Evolutionary conservation across 805 yeast species (phyloP).

Genomic region (Scheffersomyces lignosus): DNA sequence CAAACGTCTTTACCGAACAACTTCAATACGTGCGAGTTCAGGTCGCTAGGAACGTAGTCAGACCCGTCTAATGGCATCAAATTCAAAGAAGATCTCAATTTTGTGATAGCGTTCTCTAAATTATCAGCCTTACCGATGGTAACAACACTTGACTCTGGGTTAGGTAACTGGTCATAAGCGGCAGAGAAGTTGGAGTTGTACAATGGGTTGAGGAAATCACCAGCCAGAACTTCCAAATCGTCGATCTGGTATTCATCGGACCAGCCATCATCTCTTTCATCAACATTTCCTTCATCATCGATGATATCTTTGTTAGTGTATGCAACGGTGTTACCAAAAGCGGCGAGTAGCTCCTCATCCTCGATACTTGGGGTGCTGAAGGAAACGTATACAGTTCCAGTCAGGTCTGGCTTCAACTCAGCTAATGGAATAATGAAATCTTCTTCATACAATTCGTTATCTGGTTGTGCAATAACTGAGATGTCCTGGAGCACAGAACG

Average conservation of each 20-base stretch:
- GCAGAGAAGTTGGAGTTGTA: constrained; percentile 74
- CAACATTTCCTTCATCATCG: constrained; percentile 64
- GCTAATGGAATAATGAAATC: constrained; percentile 76
- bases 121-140: constrained; percentile 50
- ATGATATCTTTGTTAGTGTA: constrained; percentile 81
- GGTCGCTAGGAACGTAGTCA: constrained; percentile 59
- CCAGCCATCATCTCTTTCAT: constrained; percentile 75
- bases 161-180: constrained; percentile 69
- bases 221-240: constrained; percentile 68
- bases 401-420: constrained; percentile 65
- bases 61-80: constrained; percentile 68
- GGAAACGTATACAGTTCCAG: constrained; percentile 77
- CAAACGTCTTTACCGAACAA: constrained; percentile 76
- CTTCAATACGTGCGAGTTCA: constrained; percentile 68
- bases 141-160: constrained; percentile 63
- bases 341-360: constrained; percentile 32
- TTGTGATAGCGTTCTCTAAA: constrained; percentile 46
- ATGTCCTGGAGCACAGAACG: constrained; percentile 79
- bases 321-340: constrained; percentile 65
- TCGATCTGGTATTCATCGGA: constrained; percentile 93
- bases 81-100: constrained; percentile 50
- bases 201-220: constrained; percentile 79
- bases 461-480: constrained; percentile 66
- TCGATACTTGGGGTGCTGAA: constrained; percentile 59
- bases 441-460: constrained; percentile 56